Evolutionary conservation across 768 basidiomycete genomes (phyloP), one percentile per base, ranked within the genome.

Genomic region (Phylloporus arenicola): DNA sequence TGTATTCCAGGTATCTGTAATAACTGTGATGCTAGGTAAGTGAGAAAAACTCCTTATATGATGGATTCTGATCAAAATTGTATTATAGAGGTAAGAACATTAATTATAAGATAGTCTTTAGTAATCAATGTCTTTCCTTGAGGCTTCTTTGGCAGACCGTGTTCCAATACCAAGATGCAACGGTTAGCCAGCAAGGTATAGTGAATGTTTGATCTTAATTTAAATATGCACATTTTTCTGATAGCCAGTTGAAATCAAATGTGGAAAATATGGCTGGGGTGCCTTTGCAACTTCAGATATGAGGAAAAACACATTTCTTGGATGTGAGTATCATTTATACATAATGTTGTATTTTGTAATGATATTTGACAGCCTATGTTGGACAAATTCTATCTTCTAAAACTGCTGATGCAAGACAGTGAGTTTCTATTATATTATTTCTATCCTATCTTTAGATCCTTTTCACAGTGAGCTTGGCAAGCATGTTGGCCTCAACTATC

Each of bases 1-100:
- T 83, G 82, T 53, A 71, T 77, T 51, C 80, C 81, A 16, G 78
- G 78, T 10, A 47, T 76, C 5, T 83, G 82, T 57, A 29, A 54
- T 0, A 57, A 41, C 1, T 81, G 79, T 53, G 64, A 73, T 61
- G 71, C 76, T 48, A 65, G 72, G 75, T 74, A 46, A 56, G 66
- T 60, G 7, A 33, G 1, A 30, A 13, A 35, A 24, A 5, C 17
- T 4, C 3, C 7, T 10, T 34, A 3, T 1, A n/a, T 3, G 7
- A 30, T 48, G 1, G 0, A 19, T 45, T 14, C 30, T 46, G 1
- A 51, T 17, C 43, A 20, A 34, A 7, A 2, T 12, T 47, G n/a
- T 3, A 33, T 47, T 35, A 1, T 25, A 69, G 67, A 59, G 65
- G 67, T 61, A 39, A 51, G 53, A 2, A n/a, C 9, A 22, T 17